These are phyloP conservation scores for Komagataella kurtzmanii DNA, from an alignment of 805 yeast genomes.

Conservation along the genomic window DNA sequence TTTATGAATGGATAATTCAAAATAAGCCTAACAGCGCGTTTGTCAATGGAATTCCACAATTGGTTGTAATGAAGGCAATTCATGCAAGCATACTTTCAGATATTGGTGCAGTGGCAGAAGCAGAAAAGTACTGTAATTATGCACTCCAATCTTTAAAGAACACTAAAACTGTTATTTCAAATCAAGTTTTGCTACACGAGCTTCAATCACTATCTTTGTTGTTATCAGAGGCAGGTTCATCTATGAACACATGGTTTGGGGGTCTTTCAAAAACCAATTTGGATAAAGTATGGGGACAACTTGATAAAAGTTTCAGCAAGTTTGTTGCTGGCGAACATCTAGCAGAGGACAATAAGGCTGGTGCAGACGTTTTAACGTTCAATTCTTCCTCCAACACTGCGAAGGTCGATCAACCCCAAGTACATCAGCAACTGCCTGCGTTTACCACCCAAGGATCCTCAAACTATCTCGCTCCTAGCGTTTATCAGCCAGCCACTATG, in stretches of 20 bases:
- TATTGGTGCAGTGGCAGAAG: conserved; percentile 38
- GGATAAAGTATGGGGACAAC: conserved; percentile 80
- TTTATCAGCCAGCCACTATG: not conserved
- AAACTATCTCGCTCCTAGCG: not conserved
- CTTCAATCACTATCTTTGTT: conserved; percentile 29
- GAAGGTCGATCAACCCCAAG: not conserved
- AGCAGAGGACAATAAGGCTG: conserved; percentile 14
- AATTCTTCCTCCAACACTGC: not conserved
- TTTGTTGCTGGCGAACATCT: conserved; percentile 81
- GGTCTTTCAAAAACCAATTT: conserved; percentile 34
- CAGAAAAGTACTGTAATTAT: conserved; percentile 50
- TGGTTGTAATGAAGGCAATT: conserved; percentile 44
- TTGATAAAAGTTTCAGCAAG: conserved; percentile 67
- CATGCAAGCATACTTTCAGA: conserved; percentile 67
- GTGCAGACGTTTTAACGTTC: conserved; percentile 7
- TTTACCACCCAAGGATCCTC: not conserved
- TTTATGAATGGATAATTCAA: conserved; percentile 44
- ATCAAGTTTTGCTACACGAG: conserved; percentile 18
- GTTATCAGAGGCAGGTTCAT: conserved; percentile 24
- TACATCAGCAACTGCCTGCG: not conserved
- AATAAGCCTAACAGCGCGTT: conserved; percentile 18
- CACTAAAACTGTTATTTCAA: conserved; percentile 20
- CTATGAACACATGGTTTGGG: conserved; percentile 64
- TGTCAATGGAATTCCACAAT: conserved; percentile 26
- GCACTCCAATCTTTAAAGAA: conserved; percentile 26